Conservation (phyloP, 371 early-diverging fungal genomes). For the Mortierella sp. region DNA sequence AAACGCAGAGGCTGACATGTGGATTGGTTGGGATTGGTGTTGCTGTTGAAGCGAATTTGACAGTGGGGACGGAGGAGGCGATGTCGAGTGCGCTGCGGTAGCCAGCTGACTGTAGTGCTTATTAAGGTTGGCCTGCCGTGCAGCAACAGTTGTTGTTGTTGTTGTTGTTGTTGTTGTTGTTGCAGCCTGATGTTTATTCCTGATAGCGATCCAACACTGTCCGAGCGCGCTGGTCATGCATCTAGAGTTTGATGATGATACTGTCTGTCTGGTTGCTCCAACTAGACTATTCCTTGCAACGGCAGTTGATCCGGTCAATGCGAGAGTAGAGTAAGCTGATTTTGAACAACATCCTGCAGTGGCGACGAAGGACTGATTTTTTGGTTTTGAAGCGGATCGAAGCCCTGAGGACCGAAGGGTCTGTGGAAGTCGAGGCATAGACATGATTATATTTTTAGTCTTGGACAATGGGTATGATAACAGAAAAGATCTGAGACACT, state of each 20-base stretch:
- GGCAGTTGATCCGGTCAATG: not conserved
- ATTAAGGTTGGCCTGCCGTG: not conserved
- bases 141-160: too few relatives aligned
- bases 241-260: not conserved
- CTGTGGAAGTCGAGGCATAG: conserved; percentile 27
- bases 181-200: conserved; percentile 26
- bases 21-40: conserved; percentile 22
- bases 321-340: conserved; percentile 8
- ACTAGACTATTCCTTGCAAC: not conserved
- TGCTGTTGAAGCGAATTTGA: conserved; percentile 7
- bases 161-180: conserved; percentile 7
- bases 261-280: not conserved
- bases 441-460: conserved; percentile 6
- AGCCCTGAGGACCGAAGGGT: conserved; percentile 10
- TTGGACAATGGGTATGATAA: not conserved
- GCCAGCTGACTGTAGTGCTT: conserved; percentile 33
- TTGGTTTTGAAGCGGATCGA: conserved; percentile 1
- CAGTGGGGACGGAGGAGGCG: conserved; percentile 15
- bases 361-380: not conserved
- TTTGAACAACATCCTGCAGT: not conserved
- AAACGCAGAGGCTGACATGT: conserved; percentile 26
- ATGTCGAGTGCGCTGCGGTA: conserved; percentile 21
- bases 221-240: conserved; percentile 25
- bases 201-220: conserved; percentile 44
- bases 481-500: too few relatives aligned